Evolutionary conservation across 306 rosid species (phyloP), one percentile per base, ranked within the genome.

Genomic region (Elaeagnus macrophylla): DNA sequence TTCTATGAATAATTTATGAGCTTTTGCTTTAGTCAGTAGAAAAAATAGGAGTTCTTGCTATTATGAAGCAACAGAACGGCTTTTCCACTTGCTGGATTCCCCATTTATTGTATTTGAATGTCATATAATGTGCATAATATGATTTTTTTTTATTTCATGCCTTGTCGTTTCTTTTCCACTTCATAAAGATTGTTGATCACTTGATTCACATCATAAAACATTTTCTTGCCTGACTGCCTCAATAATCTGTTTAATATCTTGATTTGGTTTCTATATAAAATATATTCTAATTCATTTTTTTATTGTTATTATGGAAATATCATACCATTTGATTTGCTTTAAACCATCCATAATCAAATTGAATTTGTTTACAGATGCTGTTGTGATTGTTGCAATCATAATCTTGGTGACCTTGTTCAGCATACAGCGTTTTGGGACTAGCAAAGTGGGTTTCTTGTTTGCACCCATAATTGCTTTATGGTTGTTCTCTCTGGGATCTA

Each of bases 381-480:
- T 86, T 43, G 97, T 91, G 61, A 36, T 70, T 59, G 54, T 84
- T 74, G 77, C 97, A 44, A 66, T 84, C 48, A 51, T 77, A 59
- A 81, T 87, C 57, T 93, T 91, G 17, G 51, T 68, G 66, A 82
- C 45, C 39, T 73, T 91, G 78, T 91, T 91, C 81, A 80, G 86
- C 75, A 91, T 91, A 59, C 96, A 91, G 68, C 74, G 32, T 55
- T 91, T 84, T 64, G 97, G 97, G 62, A 86, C 96, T 57, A 56
- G 77, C 51, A 91, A 87, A 86, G 93, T 91, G 68, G 96, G 93
- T 46, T 72, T 91, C 82, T 59, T 87, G 84, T 91, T 91, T 77
- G 76, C 96, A 55, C 99, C 99, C 39, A 63, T 65, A 57, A 78
- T 91, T 62, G 93, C 95, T 56, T 56, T 91, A 72, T 91, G 99